phyloP scores from a whole-genome alignment of 129 eudicot genomes.

The Artemisia tridentata region DNA sequence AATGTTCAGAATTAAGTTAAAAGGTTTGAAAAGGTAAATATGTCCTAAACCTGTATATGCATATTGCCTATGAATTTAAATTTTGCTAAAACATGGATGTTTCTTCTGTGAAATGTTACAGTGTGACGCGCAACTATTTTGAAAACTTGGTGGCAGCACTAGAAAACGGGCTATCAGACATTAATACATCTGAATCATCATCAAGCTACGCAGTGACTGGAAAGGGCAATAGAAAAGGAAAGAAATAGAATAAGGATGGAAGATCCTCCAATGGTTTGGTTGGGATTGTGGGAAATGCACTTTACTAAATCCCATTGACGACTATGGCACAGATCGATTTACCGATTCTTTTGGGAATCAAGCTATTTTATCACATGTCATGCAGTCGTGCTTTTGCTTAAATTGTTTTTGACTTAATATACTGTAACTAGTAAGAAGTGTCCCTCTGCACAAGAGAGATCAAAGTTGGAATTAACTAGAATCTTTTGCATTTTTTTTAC shows the following conservation, averaged over 20 bases:
- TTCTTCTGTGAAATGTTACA: slow-evolving; percentile 8
- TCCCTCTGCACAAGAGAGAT: not conserved
- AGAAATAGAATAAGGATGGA: not conserved
- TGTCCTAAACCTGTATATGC: not conserved
- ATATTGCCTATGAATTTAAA: slow-evolving; percentile 11
- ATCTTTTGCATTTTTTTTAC: slow-evolving; percentile 27
- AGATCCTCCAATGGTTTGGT: no score
- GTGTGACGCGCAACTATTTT: slow-evolving; percentile 32
- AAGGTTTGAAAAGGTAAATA: slow-evolving; percentile 48
- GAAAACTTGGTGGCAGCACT: slow-evolving; percentile 38
- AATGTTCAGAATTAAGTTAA: slow-evolving; percentile 52
- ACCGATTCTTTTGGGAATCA: not conserved
- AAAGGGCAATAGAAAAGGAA: slow-evolving; percentile 23
- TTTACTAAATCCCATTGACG: no score
- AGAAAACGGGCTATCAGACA: slow-evolving; percentile 35
- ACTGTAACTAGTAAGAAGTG: not conserved
- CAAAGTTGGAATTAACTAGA: slow-evolving; percentile 17
- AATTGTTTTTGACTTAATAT: not conserved
- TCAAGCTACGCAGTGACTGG: not conserved
- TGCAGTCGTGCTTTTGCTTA: not conserved
- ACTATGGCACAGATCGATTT: no score
- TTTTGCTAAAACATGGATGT: not conserved
- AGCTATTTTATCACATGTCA: slow-evolving; percentile 2
- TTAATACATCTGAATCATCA: not conserved
- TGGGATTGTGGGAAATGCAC: no score